A percentile compares a stretch with the other conserved stretches of the same genome.
These are phyloP conservation scores for Epichloe coenophiala DNA, from an alignment of 2,329 filamentous ascomycete genomes.

Conservation along the genomic window DNA sequence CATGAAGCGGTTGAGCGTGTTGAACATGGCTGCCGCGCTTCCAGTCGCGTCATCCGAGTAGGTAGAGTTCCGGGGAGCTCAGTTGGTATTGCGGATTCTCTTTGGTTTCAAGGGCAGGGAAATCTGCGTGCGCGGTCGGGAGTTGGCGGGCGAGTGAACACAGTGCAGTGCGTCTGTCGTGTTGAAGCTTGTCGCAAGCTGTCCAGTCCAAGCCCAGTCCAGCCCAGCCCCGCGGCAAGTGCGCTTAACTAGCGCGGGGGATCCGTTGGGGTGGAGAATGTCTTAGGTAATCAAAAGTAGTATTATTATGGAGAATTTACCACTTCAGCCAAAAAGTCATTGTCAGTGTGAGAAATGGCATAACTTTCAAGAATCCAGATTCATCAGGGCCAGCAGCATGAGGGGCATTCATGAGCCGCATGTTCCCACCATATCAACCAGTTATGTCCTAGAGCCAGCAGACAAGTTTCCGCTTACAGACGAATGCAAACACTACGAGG, in stretches of 20 bases:
- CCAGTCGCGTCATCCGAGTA: background rate
- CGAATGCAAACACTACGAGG: conserved; percentile 62
- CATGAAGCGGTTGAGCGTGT: conserved; percentile 89
- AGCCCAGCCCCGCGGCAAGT: no score
- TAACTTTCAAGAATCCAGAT: background rate
- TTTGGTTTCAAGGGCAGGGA: no score
- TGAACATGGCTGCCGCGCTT: conserved; percentile 56
- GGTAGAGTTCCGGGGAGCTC: background rate
- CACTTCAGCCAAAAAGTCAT: no score
- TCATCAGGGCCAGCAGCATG: conserved; percentile 4
- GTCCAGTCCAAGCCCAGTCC: conserved; percentile 5
- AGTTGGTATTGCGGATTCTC: background rate
- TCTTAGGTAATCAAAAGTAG: no score
- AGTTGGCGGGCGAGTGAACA: no score
- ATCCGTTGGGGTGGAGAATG: no score
- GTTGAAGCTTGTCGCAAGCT: conserved; percentile 9
- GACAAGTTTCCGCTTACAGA: conserved; percentile 40
- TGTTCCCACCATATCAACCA: conserved; percentile 4
- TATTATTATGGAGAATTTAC: no score
- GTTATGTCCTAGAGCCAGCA: conserved; percentile 26
- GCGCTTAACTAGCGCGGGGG: background rate
- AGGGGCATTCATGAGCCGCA: conserved; percentile 6
- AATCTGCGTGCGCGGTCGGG: background rate
- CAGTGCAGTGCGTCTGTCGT: background rate
- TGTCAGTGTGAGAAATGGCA: background rate